Conservation (phyloP, 2,329 filamentous ascomycete species). For the Bipolaris sorokiniana region DNA sequence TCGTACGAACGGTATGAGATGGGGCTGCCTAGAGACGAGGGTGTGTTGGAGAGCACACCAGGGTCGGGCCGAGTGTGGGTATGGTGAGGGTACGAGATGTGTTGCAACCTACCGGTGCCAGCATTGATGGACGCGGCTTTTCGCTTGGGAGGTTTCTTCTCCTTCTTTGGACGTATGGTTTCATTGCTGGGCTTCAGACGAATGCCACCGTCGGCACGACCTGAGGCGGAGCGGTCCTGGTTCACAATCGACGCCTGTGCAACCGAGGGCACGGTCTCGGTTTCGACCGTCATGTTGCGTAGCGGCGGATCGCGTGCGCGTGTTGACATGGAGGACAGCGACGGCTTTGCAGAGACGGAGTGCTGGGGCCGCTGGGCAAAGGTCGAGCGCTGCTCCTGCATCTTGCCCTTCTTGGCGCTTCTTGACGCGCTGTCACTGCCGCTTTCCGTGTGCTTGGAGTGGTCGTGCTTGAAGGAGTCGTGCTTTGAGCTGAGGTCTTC, state of each 20-base stretch:
- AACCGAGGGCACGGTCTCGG: slow-evolving; percentile 90
- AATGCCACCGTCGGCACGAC: slow-evolving; percentile 74
- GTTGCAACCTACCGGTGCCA: slow-evolving; percentile 70
- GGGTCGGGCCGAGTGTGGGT: slow-evolving; percentile 34
- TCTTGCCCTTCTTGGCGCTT: slow-evolving; percentile 36
- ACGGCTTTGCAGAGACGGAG: slow-evolving; percentile 66
- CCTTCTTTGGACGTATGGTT: slow-evolving; percentile 92
- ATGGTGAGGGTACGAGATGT: slow-evolving; percentile 44
- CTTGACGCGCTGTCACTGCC: slow-evolving; percentile 67
- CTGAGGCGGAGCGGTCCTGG: slow-evolving; percentile 62
- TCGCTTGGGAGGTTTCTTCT: slow-evolving; percentile 79
- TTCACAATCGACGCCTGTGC: slow-evolving; percentile 76
- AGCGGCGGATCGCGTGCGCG: slow-evolving; percentile 76
- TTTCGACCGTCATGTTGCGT: slow-evolving; percentile 96
- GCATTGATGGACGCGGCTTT: slow-evolving; percentile 75
- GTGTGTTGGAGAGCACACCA: slow-evolving; percentile 33
- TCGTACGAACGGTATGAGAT: slow-evolving; percentile 41
- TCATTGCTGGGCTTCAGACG: slow-evolving; percentile 90
- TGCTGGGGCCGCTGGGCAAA: slow-evolving; percentile 52
- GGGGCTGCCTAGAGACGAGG: slow-evolving; percentile 40
- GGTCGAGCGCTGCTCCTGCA: slow-evolving; percentile 53
- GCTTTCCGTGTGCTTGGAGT: slow-evolving; percentile 57
- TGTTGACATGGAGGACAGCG: slow-evolving; percentile 68
- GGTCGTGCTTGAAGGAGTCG: slow-evolving; percentile 49
- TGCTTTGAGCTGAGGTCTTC: slow-evolving; percentile 54